phyloP scores from a whole-genome alignment of 2,329 filamentous ascomycete genomes.

The Cladosporium sp. region DNA sequence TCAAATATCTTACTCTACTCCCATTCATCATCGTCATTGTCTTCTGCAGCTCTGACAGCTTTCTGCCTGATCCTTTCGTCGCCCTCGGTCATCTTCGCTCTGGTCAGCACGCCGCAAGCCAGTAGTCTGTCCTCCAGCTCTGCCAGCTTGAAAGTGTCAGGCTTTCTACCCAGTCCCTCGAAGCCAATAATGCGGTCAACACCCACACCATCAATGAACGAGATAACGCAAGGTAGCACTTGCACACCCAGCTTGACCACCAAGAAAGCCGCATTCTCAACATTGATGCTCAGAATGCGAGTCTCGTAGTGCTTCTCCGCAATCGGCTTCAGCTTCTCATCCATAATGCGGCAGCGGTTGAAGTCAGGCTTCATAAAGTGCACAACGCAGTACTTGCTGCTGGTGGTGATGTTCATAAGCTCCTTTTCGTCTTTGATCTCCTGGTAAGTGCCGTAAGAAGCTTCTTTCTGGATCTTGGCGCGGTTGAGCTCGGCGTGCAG shows the following conservation, averaged over 20 bases:
- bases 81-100: conserved; percentile 53
- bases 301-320: conserved; percentile 61
- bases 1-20: not conserved
- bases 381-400: conserved; percentile 57
- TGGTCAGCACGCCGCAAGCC: conserved; percentile 51
- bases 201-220: conserved; percentile 56
- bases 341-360: conserved; percentile 62
- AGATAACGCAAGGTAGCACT: conserved; percentile 59
- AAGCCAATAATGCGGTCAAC: conserved; percentile 61
- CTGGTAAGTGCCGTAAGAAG: conserved; percentile 50
- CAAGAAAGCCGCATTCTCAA: conserved; percentile 61
- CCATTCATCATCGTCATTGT: conserved; percentile 47
- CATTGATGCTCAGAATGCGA: conserved; percentile 58
- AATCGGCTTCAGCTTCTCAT: conserved; percentile 56
- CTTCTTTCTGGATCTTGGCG: conserved; percentile 49
- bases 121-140: conserved; percentile 57
- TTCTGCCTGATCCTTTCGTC: conserved; percentile 40
- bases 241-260: conserved; percentile 59
- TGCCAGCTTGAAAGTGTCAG: conserved; percentile 55
- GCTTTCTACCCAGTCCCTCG: conserved; percentile 56
- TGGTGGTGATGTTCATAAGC: conserved; percentile 61
- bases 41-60: conserved; percentile 37
- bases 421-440: conserved; percentile 60
- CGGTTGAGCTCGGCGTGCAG: conserved; percentile 57
- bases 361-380: conserved; percentile 68